These are phyloP conservation scores for Suillus discolor DNA, from an alignment of 768 basidiomycete species.

Conservation along the genomic window DNA sequence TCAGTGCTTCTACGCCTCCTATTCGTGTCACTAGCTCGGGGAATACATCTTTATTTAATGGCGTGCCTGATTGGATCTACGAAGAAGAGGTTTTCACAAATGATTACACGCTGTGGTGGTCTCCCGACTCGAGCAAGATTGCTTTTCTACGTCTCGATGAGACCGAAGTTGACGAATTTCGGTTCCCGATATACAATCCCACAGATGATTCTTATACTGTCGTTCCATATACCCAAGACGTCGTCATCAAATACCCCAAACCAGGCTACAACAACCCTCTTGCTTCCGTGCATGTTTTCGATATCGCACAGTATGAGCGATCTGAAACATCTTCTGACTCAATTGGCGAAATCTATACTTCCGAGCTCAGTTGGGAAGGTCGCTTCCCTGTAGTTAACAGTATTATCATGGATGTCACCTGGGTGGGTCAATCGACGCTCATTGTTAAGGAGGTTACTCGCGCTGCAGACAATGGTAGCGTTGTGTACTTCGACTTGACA, in stretches of 20 bases:
- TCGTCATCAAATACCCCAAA: conserved; percentile 82
- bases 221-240: conserved; percentile 71
- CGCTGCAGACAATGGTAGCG: conserved; percentile 77
- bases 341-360: conserved; percentile 44
- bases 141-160: conserved; percentile 92
- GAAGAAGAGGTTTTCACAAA: conserved; percentile 85
- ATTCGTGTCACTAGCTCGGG: conserved; percentile 85
- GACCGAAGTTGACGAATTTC: conserved; percentile 82
- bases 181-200: conserved; percentile 92
- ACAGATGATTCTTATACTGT: conserved; percentile 67
- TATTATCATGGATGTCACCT: conserved; percentile 80
- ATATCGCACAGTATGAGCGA: conserved; percentile 56
- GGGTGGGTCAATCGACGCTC: conserved; percentile 78
- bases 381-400: conserved; percentile 61
- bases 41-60: conserved; percentile 85
- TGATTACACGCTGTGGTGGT: conserved; percentile 89
- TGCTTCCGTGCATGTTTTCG: conserved; percentile 82
- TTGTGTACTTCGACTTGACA: conserved; percentile 71
- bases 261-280: conserved; percentile 90
- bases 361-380: conserved; percentile 68
- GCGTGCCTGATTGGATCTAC: conserved; percentile 97
- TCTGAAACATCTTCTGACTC: conserved; percentile 29
- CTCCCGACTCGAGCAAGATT: conserved; percentile 59
- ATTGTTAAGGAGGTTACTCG: conserved; percentile 88
- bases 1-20: conserved; percentile 42